Evolutionary conservation across 163 green algal species (phyloP), one percentile per base, ranked within the genome.

Genomic region (Scenedesmus sp.): DNA sequence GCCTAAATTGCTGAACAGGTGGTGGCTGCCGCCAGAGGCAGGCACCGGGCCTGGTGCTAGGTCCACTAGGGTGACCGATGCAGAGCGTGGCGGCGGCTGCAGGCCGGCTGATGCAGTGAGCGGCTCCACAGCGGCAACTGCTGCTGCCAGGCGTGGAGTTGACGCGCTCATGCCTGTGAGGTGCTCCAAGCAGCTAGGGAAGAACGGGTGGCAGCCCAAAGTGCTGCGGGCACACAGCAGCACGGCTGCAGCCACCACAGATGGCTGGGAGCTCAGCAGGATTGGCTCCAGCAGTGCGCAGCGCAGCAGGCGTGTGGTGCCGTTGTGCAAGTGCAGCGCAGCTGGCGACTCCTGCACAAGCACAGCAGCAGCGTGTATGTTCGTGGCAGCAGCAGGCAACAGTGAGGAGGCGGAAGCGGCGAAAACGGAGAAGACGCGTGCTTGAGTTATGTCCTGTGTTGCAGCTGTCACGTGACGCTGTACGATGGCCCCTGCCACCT

Each of bases 191-290:
- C 89, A 92, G 43, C 91, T 86, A 44, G 95, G 95, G 93, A 94
- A 97, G 61, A 94, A 93, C 49, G 94, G 94, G 85, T 95, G 93
- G 61, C 95, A 83, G 46, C 96, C 96, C n/a, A 93, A 92, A 6
- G 87, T 81, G 61, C 92, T 88, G 7, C 96, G 94, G 82, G 96
- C 95, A 6, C 86, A 89, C 61, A 96, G 95, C 33, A 98, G 91
- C 53, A 96, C 91, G 6, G 96, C 96, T 2, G 95, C 96, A 1
- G 96, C 96, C 12, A 97, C 94, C 6, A 97, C 94, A 15, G 93
- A 96, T 18, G 96, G 96, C 0, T 96, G 91, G 89, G 93, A 96
- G 93, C 97, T 96, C 16, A 98, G 92, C 91, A 98, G 97, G 40
- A 94, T 92, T 15, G 87, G 81, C 65, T 91, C 92, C 22, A 82